Conservation (phyloP, 192 early-diverging fungal genomes). For the Umbelopsis isabellina region DNA sequence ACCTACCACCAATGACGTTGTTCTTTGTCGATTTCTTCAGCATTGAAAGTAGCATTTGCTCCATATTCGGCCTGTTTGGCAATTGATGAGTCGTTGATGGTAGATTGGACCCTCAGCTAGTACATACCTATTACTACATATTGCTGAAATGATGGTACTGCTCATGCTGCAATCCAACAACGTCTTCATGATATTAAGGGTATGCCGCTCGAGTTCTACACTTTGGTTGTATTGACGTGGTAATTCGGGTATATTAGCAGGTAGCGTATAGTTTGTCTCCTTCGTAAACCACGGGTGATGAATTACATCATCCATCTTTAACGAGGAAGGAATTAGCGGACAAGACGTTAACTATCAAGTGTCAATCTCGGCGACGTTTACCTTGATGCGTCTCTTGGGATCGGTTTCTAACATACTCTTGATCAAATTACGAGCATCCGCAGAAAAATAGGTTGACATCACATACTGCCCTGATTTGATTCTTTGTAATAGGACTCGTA, state of each 20-base stretch:
- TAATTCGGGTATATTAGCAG: background rate
- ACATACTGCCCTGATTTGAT: constrained; percentile 70
- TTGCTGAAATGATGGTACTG: background rate
- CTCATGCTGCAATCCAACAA: background rate
- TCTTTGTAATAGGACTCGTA: constrained; percentile 64
- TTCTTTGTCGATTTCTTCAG: background rate
- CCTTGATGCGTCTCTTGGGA: constrained; percentile 60
- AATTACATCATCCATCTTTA: constrained; percentile 31
- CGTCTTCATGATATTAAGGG: background rate
- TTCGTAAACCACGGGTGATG: constrained; percentile 32
- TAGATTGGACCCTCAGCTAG: background rate
- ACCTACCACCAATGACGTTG: background rate
- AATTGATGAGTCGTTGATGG: background rate
- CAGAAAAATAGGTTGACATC: constrained; percentile 72
- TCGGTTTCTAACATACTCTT: constrained; percentile 77
- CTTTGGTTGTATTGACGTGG: background rate
- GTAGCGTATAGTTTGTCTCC: background rate
- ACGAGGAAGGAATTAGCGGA: background rate
- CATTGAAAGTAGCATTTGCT: background rate
- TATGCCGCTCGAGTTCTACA: background rate
- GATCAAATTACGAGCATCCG: constrained; percentile 69
- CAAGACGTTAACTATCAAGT: background rate
- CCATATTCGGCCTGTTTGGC: background rate
- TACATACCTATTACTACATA: background rate
- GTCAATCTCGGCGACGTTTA: constrained; percentile 32